Evolutionary conservation across 2,329 filamentous ascomycete genomes (phyloP), one percentile per base, ranked within the genome.

Genomic region (Fusarium hainanense): DNA sequence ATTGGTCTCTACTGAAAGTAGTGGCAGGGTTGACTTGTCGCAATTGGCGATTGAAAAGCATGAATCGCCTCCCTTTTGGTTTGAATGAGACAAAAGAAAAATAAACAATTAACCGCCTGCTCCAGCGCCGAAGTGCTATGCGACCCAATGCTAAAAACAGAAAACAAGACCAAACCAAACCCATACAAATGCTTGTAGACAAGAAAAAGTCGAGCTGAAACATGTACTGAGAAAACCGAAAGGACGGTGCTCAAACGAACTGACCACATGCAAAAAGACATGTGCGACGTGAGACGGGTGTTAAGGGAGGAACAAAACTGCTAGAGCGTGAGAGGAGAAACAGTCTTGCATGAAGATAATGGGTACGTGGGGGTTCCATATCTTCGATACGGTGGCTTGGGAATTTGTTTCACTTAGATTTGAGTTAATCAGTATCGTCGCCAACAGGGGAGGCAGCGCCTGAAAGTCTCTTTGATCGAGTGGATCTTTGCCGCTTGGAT

Each of bases 371-470:
- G 62, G 49, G 65, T 47, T 52, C 32, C 42, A 34, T 58, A 47
- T 51, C 27, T 65, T 65, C 11, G 34, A 54, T 49, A 37, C 28
- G 42, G 44, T 69, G 63, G 44, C 68, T 65, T 60, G 28, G 50
- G 42, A n/a, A 20, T 30, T 52, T 65, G 59, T 66, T 61, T 61
- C 62, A 65, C 62, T 43, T 49, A 27, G 16, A 32, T 66, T 43
- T 25, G 30, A 47, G 54, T 49, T 63, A 81, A 43, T 81, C 79
- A 11, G 75, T 76, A 58, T 81, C 79, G 47, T 81, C 79, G 37
- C 79, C 79, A 46, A 81, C 79, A 21, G 79, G 79, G 8, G 79
- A 80, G n/a, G 75, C 77, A 25, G 76, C 74, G 55, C 76, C 75
- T 23, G 76, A 72, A 28, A 77, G 60, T 18, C 71, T 74, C 71